Conservation (phyloP, 139 green algal species). For the Tetradesmus obliquus region DNA sequence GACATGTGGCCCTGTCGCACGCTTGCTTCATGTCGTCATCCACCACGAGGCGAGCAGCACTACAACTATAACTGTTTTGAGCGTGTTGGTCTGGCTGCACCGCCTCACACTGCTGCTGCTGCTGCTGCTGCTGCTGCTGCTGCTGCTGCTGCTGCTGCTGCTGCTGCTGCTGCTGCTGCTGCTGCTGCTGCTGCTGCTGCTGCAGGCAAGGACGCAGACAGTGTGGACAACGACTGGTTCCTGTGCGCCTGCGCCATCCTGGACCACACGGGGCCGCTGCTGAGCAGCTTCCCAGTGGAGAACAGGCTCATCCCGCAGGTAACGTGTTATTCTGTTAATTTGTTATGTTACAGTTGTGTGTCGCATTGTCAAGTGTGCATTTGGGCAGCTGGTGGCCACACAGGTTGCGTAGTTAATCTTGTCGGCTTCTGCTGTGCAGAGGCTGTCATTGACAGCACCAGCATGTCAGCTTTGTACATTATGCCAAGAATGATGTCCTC, state of each 20-base stretch:
- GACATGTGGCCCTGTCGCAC: neutral
- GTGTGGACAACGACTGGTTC: slow-evolving; percentile 99
- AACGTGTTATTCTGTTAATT: neutral
- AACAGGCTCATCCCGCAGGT: slow-evolving; percentile 91
- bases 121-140: neutral
- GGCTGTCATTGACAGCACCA: no score
- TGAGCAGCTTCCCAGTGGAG: slow-evolving; percentile 90
- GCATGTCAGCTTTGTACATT: no score
- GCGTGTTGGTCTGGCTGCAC: no score
- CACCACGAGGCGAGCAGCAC: neutral
- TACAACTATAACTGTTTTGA: neutral
- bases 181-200: neutral
- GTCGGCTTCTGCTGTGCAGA: no score
- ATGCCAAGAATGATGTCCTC: no score
- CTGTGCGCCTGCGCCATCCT: slow-evolving; percentile 92
- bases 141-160: neutral
- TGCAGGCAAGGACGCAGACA: slow-evolving; percentile 84
- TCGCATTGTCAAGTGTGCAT: no score
- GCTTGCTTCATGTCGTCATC: neutral
- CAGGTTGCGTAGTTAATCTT: no score
- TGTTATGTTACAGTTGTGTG: no score
- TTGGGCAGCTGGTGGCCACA: no score
- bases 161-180: neutral
- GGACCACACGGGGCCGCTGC: slow-evolving; percentile 88
- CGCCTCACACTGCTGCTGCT: neutral